Evolutionary conservation across 139 green algal species (phyloP).

Genomic region (Pleodorina starrii): DNA sequence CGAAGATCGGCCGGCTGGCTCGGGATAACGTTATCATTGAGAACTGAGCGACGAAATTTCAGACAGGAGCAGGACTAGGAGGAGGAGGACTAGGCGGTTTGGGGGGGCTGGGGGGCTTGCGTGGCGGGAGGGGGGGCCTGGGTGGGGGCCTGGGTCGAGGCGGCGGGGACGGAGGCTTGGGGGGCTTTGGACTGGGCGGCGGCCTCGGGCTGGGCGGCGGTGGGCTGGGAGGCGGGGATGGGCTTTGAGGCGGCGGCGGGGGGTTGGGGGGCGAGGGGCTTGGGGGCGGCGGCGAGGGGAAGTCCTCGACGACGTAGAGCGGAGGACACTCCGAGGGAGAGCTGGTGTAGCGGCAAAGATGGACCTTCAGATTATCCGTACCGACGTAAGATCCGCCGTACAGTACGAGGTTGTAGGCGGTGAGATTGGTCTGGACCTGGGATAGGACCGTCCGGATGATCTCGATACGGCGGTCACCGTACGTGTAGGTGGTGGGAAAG

Average conservation of each 20-base stretch:
- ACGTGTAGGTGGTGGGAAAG: not conserved
- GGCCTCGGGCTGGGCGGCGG: not conserved
- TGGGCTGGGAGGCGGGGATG: not conserved
- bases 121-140: not conserved
- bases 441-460: not conserved
- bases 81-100: not conserved
- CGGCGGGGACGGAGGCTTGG: not conserved
- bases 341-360: constrained; percentile 8
- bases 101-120: not conserved
- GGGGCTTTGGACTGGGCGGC: not conserved
- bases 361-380: not conserved
- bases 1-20: too few species aligned
- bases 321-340: not conserved
- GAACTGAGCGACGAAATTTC: too few species aligned
- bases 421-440: not conserved
- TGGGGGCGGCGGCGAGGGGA: not conserved
- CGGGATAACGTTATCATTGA: too few species aligned
- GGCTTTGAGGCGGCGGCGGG: not conserved
- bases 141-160: not conserved
- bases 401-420: constrained; percentile 20
- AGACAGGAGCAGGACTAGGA: not conserved
- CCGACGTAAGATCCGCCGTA: constrained; percentile 8
- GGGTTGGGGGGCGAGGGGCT: not conserved
- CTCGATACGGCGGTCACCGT: not conserved
- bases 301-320: not conserved